These are phyloP conservation scores for Pythium utonaiense DNA, from an alignment of 352 stramenopile genomes.

Conservation along the genomic window DNA sequence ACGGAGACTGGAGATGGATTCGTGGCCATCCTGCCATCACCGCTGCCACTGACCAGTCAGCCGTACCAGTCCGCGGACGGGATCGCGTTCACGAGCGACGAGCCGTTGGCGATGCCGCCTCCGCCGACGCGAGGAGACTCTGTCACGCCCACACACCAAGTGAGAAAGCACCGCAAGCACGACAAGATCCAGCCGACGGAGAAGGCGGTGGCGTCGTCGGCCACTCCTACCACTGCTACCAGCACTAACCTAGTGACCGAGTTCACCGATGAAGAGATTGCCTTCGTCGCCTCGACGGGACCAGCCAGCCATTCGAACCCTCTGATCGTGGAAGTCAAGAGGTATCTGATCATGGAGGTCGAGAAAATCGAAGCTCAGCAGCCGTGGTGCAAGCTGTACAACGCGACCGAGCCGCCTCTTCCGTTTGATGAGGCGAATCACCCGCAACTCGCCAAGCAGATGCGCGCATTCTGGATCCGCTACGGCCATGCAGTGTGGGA, in stretches of 20 bases:
- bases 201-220: not conserved
- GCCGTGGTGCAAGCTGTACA: constrained; percentile 38
- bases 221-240: not conserved
- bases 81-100: constrained; percentile 5
- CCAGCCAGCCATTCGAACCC: not conserved
- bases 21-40: constrained; percentile 39
- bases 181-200: not conserved
- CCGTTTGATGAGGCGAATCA: constrained; percentile 34
- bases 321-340: not conserved
- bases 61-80: not conserved
- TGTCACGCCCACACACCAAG: not conserved
- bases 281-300: no score
- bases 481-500: constrained; percentile 46
- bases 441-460: constrained; percentile 21
- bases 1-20: constrained; percentile 31
- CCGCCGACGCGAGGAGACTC: constrained; percentile 13
- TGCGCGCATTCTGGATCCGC: constrained; percentile 36
- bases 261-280: no score
- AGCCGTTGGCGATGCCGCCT: constrained; percentile 27
- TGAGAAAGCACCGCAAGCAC: not conserved
- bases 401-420: constrained; percentile 19
- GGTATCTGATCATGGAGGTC: constrained; percentile 10
- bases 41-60: not conserved
- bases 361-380: constrained; percentile 21
- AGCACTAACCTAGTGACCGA: no score